phyloP scores from a whole-genome alignment of 257 asterid genomes.

The Jacaranda mimosifolia region DNA sequence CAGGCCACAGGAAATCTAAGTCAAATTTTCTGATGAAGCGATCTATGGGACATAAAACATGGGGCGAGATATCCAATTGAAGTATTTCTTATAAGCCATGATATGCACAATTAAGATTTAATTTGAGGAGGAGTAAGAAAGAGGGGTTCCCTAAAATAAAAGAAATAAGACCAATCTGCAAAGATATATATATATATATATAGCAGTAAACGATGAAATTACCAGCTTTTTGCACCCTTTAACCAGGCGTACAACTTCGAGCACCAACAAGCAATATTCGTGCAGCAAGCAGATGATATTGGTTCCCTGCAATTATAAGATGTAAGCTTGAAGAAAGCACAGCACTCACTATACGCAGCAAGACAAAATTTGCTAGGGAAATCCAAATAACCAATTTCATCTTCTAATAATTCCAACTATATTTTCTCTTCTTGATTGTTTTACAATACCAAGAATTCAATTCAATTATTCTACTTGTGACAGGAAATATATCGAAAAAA shows the following conservation, averaged over 20 bases:
- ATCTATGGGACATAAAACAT: background rate
- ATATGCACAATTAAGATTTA: background rate
- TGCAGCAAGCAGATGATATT: conserved; percentile 1
- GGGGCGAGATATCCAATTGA: no score
- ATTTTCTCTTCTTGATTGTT: background rate
- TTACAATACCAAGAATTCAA: background rate
- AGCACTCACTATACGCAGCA: background rate
- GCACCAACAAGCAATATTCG: conserved; percentile 22
- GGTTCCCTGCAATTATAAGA: conserved; percentile 21
- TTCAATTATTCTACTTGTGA: no score
- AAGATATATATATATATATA: no score
- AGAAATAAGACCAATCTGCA: no score
- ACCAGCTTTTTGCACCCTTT: conserved; percentile 27
- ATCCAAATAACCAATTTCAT: background rate
- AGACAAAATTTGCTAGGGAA: background rate
- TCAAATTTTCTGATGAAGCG: background rate
- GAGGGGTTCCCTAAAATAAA: background rate
- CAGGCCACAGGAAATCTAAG: background rate
- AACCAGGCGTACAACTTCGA: conserved; percentile 10
- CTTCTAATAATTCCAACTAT: background rate
- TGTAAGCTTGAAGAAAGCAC: background rate
- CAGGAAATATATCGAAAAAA: no score
- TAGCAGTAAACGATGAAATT: background rate
- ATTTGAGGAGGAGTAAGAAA: background rate
- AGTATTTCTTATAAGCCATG: background rate